Conservation (phyloP, 2,329 filamentous ascomycete genomes). For the Fusarium compactum region DNA sequence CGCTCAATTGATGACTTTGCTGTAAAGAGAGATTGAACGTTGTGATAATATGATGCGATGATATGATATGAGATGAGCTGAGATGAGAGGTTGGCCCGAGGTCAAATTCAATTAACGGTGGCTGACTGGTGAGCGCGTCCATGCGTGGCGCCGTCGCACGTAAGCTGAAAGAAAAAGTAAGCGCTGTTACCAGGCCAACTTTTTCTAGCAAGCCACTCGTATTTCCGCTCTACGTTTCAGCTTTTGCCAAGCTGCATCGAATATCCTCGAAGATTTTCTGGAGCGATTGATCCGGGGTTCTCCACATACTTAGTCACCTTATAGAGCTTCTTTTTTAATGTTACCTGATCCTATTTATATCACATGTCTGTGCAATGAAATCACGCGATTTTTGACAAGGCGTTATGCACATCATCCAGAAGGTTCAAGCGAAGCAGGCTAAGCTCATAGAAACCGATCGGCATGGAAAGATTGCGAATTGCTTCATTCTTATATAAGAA, state of each 20-base stretch:
- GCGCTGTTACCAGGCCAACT: background rate
- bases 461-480: background rate
- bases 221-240: background rate
- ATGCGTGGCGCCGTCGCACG: background rate
- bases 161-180: background rate
- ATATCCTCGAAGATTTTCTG: background rate
- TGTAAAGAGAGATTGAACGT: background rate
- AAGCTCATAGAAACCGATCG: background rate
- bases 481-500: background rate
- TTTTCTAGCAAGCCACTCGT: background rate
- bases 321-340: background rate
- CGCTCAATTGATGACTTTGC: background rate
- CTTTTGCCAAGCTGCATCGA: background rate
- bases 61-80: background rate
- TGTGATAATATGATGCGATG: background rate
- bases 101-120: background rate
- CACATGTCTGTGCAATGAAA: background rate
- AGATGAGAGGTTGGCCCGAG: background rate
- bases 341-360: too few species aligned
- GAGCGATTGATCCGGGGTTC: background rate
- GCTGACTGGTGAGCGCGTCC: slow-evolving; percentile 1
- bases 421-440: background rate
- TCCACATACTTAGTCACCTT: background rate
- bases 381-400: background rate
- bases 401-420: background rate